These are phyloP conservation scores for Pseudogymnoascus sp. DNA, from an alignment of 2,329 filamentous ascomycete genomes.

Conservation along the genomic window DNA sequence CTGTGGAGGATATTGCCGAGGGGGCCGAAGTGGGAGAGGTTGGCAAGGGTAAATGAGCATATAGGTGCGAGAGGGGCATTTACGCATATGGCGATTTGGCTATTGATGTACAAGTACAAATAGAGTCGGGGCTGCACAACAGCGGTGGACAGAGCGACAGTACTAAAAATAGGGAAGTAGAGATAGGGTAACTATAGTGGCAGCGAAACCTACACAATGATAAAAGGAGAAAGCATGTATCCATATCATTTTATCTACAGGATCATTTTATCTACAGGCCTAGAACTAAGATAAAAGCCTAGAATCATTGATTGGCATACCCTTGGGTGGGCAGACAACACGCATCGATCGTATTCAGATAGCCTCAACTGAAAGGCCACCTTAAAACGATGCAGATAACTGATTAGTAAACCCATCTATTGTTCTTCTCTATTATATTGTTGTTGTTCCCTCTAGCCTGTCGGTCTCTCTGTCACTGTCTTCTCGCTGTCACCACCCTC, in stretches of 20 bases:
- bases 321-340: too few species aligned
- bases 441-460: neutral
- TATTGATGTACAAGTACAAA: neutral
- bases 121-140: neutral
- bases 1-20: neutral
- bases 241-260: neutral
- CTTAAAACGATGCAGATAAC: neutral
- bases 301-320: too few species aligned
- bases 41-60: neutral
- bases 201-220: neutral
- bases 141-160: neutral
- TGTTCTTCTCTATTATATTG: neutral
- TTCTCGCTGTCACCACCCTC: neutral
- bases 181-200: neutral
- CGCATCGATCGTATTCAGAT: neutral
- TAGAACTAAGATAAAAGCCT: too few species aligned
- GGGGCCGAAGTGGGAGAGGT: slow-evolving; percentile 10
- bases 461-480: neutral
- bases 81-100: neutral
- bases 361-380: neutral
- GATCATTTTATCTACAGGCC: neutral
- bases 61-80: neutral
- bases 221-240: too few species aligned
- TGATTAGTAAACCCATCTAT: neutral
- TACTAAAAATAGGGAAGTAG: neutral